These are phyloP conservation scores for Vitis rotundifolia DNA, from an alignment of 164 flowering plant genomes.

Conservation along the genomic window DNA sequence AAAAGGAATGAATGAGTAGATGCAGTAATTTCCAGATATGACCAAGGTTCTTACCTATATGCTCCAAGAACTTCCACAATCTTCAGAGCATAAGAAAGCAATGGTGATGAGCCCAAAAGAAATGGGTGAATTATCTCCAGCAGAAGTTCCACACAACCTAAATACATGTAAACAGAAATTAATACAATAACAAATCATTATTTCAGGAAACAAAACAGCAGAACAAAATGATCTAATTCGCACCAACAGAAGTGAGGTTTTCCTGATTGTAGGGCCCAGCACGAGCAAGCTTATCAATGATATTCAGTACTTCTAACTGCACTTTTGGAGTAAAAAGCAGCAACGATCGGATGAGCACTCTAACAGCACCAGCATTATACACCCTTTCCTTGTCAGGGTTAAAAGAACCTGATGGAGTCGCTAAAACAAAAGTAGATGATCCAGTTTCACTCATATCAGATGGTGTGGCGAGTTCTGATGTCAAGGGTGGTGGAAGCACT, in stretches of 20 bases:
- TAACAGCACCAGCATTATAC: conserved; percentile 90
- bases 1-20: not conserved
- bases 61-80: conserved; percentile 97
- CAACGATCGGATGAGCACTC: conserved; percentile 75
- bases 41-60: conserved; percentile 56
- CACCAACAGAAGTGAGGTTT: conserved; percentile 93
- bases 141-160: conserved; percentile 95
- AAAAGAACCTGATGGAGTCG: conserved; percentile 56
- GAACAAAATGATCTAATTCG: conserved; percentile 17
- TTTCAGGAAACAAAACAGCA: not conserved
- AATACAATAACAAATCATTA: conserved; percentile 8
- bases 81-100: conserved; percentile 72
- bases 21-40: not conserved
- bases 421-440: conserved; percentile 46
- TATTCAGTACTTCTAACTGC: conserved; percentile 78
- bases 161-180: conserved; percentile 16
- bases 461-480: conserved; percentile 42
- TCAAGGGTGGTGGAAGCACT: conserved; percentile 77
- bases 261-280: conserved; percentile 90
- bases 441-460: conserved; percentile 44
- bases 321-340: conserved; percentile 88
- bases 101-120: conserved; percentile 75
- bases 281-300: conserved; percentile 84
- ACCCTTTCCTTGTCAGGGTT: conserved; percentile 69
- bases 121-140: conserved; percentile 86